These are phyloP conservation scores for Podochytrium sp. DNA, from an alignment of 192 early-diverging fungal species.

Conservation along the genomic window DNA sequence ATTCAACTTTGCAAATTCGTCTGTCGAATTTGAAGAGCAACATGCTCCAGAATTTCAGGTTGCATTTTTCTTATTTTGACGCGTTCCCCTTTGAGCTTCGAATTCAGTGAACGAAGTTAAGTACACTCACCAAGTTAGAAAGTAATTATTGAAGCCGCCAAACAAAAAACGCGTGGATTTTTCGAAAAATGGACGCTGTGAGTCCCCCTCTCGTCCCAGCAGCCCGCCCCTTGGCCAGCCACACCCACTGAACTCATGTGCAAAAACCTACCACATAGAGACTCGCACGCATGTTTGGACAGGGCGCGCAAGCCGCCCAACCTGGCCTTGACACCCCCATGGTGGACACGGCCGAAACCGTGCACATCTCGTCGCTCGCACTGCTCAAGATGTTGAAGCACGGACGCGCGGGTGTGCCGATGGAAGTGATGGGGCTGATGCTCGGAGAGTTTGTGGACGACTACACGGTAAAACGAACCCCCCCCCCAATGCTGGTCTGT, in stretches of 20 bases:
- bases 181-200: no score
- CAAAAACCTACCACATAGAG: no score
- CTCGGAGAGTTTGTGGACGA: constrained; percentile 99
- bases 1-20: constrained; percentile 22
- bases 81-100: background rate
- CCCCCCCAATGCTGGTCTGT: no score
- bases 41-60: background rate
- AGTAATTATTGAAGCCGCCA: no score
- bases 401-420: constrained; percentile 16
- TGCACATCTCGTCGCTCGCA: constrained; percentile 98
- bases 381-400: constrained; percentile 78
- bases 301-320: constrained; percentile 38
- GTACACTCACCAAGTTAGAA: no score
- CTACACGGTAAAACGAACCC: constrained; percentile 89
- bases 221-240: no score
- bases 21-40: background rate
- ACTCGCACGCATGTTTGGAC: constrained; percentile 47
- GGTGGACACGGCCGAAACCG: constrained; percentile 98
- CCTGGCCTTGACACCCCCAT: constrained; percentile 80
- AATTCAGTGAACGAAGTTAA: background rate
- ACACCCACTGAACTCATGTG: no score
- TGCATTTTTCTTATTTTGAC: no score
- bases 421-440: constrained; percentile 91
- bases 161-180: no score
- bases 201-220: no score